A percentile compares a stretch with the other conserved stretches of the same genome.
Evolutionary conservation across 2,329 filamentous ascomycete species (phyloP).

Genomic region (Exserohilum rostratum): DNA sequence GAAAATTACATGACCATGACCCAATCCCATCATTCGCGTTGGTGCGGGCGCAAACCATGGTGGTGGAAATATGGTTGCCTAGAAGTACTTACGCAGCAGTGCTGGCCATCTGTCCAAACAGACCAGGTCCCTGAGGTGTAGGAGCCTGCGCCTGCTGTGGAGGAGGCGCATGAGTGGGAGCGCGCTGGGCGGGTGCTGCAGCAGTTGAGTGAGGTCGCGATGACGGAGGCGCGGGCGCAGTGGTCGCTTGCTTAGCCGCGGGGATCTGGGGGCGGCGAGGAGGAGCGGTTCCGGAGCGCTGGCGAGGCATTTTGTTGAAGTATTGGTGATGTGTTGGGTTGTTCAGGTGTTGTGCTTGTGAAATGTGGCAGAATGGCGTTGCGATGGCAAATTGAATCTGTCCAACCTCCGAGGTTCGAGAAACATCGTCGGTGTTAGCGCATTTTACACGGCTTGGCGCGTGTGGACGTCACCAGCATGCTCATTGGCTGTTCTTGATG

Average conservation of each 20-base stretch:
- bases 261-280: slow-evolving; percentile 52
- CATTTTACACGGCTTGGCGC: slow-evolving; percentile 19
- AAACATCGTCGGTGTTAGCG: slow-evolving; percentile 33
- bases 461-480: slow-evolving; percentile 5
- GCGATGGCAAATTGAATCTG: slow-evolving; percentile 25
- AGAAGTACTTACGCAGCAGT: slow-evolving; percentile 84
- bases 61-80: not conserved
- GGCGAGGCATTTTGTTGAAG: slow-evolving; percentile 53
- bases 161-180: slow-evolving; percentile 56
- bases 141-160: slow-evolving; percentile 52
- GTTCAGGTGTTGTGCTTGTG: not conserved
- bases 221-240: slow-evolving; percentile 52
- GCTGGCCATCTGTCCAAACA: slow-evolving; percentile 96
- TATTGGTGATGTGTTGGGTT: slow-evolving; percentile 11
- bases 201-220: slow-evolving; percentile 70
- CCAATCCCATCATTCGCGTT: not conserved
- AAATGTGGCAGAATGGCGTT: slow-evolving; percentile 4
- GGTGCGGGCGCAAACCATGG: not conserved
- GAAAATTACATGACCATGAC: not conserved
- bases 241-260: slow-evolving; percentile 57
- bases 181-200: slow-evolving; percentile 48
- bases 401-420: slow-evolving; percentile 33
- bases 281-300: slow-evolving; percentile 55
- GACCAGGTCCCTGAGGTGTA: slow-evolving; percentile 72
- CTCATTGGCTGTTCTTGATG: slow-evolving; percentile 4